Percentiles rank a stretch among this genome's conserved stretches.
phyloP scores from a whole-genome alignment of 2,329 filamentous ascomycete genomes.

The Botrytis pseudocinerea region DNA sequence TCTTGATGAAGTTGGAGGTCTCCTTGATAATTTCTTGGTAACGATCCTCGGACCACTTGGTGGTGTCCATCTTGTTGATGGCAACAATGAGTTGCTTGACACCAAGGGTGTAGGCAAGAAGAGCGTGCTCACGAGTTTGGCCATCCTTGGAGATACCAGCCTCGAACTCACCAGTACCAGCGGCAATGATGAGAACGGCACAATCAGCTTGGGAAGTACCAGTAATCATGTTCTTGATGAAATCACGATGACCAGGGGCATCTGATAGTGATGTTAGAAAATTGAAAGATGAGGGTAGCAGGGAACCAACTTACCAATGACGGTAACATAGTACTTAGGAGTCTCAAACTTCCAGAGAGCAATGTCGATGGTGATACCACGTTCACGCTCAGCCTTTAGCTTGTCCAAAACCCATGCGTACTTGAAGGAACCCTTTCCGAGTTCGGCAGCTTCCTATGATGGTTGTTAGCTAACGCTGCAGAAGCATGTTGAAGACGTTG shows the following conservation, averaged over 20 bases:
- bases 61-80: slow-evolving; percentile 99
- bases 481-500: not conserved
- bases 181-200: slow-evolving; percentile 99
- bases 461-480: slow-evolving; percentile 29
- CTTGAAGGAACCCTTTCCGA: slow-evolving; percentile 99
- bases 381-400: slow-evolving; percentile 99
- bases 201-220: slow-evolving; percentile 99
- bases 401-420: slow-evolving; percentile 99
- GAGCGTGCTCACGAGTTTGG: slow-evolving; percentile 99
- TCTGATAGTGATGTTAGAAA: slow-evolving; percentile 51
- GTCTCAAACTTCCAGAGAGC: slow-evolving; percentile 99
- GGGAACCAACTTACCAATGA: slow-evolving; percentile 70
- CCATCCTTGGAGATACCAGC: slow-evolving; percentile 99
- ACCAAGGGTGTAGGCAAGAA: slow-evolving; percentile 99
- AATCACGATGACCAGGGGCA: slow-evolving; percentile 99
- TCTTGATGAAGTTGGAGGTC: slow-evolving; percentile 99
- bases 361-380: slow-evolving; percentile 99
- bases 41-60: slow-evolving; percentile 96
- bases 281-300: no score
- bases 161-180: slow-evolving; percentile 99
- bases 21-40: slow-evolving; percentile 99
- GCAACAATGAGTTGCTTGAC: slow-evolving; percentile 99
- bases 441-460: slow-evolving; percentile 89
- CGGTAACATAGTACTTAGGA: slow-evolving; percentile 94
- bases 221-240: slow-evolving; percentile 99